These are phyloP conservation scores for Metahyphopichia silvanorum DNA, from an alignment of 805 yeast genomes.

Conservation along the genomic window DNA sequence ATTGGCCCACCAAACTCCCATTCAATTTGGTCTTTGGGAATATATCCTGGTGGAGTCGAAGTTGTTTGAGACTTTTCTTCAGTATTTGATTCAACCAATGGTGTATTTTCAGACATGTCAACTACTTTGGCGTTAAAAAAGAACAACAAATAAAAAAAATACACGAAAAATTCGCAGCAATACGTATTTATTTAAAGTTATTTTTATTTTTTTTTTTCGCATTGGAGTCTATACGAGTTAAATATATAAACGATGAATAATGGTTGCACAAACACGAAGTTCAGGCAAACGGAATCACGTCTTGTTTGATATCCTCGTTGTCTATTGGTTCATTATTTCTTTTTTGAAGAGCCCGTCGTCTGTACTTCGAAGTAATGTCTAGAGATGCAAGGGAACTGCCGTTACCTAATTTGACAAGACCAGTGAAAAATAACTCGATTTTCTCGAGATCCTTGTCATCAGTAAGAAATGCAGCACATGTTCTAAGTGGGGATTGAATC, in stretches of 20 bases:
- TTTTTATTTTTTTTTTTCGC: too few relatives aligned
- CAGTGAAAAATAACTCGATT: conserved; percentile 27
- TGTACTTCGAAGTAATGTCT: conserved; percentile 7
- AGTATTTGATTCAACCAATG: background rate
- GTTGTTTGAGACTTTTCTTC: background rate
- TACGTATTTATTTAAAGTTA: too few relatives aligned
- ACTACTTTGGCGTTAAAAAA: too few relatives aligned
- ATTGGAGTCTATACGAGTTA: too few relatives aligned
- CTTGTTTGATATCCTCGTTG: conserved; percentile 1
- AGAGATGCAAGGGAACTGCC: conserved; percentile 27
- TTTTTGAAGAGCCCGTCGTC: conserved; percentile 3
- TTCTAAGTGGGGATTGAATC: conserved; percentile 27
- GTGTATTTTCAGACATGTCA: conserved; percentile 1
- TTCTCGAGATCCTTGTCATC: conserved; percentile 25
- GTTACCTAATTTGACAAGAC: conserved; percentile 29
- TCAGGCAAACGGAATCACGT: conserved; percentile 3
- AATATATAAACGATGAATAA: too few relatives aligned
- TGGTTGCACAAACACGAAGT: too few relatives aligned
- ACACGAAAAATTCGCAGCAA: too few relatives aligned
- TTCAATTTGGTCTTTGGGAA: conserved; percentile 51
- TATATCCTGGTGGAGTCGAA: conserved; percentile 21
- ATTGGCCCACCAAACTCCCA: conserved; percentile 92
- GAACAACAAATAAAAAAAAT: too few relatives aligned
- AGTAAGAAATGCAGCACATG: conserved; percentile 15
- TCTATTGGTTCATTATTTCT: background rate